These are phyloP conservation scores for Tolypocladium cylindrosporum DNA, from an alignment of 2,329 filamentous ascomycete species.

Conservation along the genomic window DNA sequence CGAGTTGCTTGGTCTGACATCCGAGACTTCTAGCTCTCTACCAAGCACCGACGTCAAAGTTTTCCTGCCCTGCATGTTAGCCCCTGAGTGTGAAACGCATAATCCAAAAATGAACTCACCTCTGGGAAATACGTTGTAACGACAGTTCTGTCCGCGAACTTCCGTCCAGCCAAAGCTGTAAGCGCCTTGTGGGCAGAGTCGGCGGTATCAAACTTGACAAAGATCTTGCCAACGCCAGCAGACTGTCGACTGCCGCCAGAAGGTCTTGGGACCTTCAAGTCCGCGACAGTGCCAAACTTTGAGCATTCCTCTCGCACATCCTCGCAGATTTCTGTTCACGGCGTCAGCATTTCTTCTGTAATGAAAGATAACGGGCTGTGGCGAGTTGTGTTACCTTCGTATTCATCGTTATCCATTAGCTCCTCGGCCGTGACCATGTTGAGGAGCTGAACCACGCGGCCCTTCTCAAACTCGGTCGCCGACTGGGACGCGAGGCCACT, in stretches of 20 bases:
- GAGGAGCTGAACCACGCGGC: constrained; percentile 79
- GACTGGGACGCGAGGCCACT: constrained; percentile 92
- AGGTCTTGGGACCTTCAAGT: constrained; percentile 89
- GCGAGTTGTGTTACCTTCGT: constrained; percentile 58
- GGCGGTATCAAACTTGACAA: constrained; percentile 76
- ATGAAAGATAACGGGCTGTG: not conserved
- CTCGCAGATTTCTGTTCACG: constrained; percentile 74
- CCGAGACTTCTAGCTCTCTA: constrained; percentile 30
- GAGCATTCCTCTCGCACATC: constrained; percentile 87
- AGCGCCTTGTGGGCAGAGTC: constrained; percentile 78
- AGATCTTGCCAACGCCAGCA: constrained; percentile 93
- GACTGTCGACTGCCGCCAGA: constrained; percentile 73
- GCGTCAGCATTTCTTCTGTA: not conserved
- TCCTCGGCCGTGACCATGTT: constrained; percentile 99
- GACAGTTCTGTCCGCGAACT: constrained; percentile 93
- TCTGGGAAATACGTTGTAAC: constrained; percentile 95
- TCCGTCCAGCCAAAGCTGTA: constrained; percentile 81
- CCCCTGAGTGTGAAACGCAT: not conserved
- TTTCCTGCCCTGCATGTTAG: constrained; percentile 54
- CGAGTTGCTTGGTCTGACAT: not conserved
- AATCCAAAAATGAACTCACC: constrained; percentile 34
- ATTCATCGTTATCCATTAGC: constrained; percentile 86
- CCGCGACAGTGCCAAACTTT: constrained; percentile 77
- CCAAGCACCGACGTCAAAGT: constrained; percentile 88
- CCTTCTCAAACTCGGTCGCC: constrained; percentile 66